These are phyloP conservation scores for Oryza officinalis DNA, from an alignment of 176 grass and related monocot species.

Conservation along the genomic window DNA sequence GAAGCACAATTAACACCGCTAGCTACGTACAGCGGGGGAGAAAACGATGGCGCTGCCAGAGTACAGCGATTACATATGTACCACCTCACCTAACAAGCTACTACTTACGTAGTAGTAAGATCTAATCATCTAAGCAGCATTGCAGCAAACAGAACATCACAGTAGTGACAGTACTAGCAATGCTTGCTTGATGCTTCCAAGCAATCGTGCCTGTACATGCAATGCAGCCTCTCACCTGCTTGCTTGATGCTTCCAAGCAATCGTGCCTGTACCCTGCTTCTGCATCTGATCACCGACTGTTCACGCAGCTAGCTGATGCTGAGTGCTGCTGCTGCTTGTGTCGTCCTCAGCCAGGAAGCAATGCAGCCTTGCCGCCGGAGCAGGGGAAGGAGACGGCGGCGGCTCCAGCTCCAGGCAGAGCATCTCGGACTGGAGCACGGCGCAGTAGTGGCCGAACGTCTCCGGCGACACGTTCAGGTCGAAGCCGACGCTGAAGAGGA, in stretches of 20 bases:
- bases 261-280: background rate
- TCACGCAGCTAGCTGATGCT: conserved; percentile 47
- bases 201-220: conserved; percentile 27
- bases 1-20: background rate
- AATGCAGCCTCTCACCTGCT: background rate
- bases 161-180: background rate
- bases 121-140: background rate
- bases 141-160: background rate
- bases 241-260: conserved; percentile 43
- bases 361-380: conserved; percentile 25
- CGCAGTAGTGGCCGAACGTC: conserved; percentile 51
- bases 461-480: conserved; percentile 49
- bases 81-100: conserved; percentile 17
- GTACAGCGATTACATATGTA: background rate
- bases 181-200: conserved; percentile 15
- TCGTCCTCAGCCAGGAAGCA: conserved; percentile 53
- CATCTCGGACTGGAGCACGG: conserved; percentile 48
- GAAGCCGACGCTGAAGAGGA: conserved; percentile 47
- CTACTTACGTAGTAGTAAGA: background rate
- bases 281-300: background rate
- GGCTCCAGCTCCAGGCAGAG: conserved; percentile 30
- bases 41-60: background rate
- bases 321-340: background rate
- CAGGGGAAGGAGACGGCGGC: background rate
- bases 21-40: background rate